Conservation (phyloP, 1,139 yeast species). For the Geotrichum restrictum region DNA sequence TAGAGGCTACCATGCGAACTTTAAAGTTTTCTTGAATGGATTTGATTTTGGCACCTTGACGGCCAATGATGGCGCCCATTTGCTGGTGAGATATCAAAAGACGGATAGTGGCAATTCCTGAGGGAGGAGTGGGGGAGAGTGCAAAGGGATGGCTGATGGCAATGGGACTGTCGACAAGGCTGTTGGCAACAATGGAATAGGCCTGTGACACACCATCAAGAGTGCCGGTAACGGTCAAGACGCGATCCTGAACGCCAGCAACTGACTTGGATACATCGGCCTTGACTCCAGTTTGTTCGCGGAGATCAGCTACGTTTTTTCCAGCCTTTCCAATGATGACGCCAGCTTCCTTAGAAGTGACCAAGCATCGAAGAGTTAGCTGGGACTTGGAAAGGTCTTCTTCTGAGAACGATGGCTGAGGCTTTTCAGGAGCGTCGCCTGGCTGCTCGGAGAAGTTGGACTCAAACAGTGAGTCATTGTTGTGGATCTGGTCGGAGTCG, state of each 20-base stretch:
- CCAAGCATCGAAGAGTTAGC: slow-evolving; percentile 54
- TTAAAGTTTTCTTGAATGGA: slow-evolving; percentile 65
- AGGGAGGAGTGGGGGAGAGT: slow-evolving; percentile 45
- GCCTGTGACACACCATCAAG: slow-evolving; percentile 71
- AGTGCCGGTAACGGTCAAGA: slow-evolving; percentile 77
- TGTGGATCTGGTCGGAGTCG: slow-evolving; percentile 11
- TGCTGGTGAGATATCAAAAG: slow-evolving; percentile 79
- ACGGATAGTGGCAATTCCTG: slow-evolving; percentile 57
- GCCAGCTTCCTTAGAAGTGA: slow-evolving; percentile 86
- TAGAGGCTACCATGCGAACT: slow-evolving; percentile 84
- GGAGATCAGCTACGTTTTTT: slow-evolving; percentile 67
- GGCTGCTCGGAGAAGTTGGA: slow-evolving; percentile 21
- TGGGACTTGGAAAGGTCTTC: slow-evolving; percentile 20
- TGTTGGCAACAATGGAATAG: slow-evolving; percentile 65
- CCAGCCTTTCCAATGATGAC: slow-evolving; percentile 89
- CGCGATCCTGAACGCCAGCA: slow-evolving; percentile 80
- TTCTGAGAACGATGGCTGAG: slow-evolving; percentile 12
- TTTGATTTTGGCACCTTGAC: slow-evolving; percentile 78
- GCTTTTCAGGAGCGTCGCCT: slow-evolving; percentile 1
- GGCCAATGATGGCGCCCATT: slow-evolving; percentile 88
- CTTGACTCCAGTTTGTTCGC: slow-evolving; percentile 74
- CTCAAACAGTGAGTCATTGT: slow-evolving; percentile 20
- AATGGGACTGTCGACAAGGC: slow-evolving; percentile 46
- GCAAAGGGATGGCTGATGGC: slow-evolving; percentile 49
- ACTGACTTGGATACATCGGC: slow-evolving; percentile 85